These are phyloP conservation scores for Isabelozyma pseudorhagii DNA, from an alignment of 805 yeast species.

Conservation along the genomic window DNA sequence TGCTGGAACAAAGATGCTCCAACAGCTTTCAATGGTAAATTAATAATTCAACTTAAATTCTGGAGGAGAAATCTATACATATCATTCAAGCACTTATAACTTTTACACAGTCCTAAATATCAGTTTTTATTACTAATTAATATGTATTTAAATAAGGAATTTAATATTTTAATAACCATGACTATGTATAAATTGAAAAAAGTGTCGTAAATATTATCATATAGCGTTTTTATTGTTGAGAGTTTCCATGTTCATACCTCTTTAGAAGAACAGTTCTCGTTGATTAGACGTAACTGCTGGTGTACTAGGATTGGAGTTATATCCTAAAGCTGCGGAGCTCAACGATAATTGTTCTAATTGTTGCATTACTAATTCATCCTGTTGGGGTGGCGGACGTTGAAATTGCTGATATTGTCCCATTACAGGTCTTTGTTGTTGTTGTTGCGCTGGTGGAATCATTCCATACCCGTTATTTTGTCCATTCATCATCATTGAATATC, in stretches of 20 bases:
- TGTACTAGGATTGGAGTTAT: constrained; percentile 42
- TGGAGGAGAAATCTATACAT: too few species aligned
- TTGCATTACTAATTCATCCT: constrained; percentile 37
- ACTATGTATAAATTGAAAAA: not conserved
- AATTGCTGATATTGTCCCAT: constrained; percentile 3
- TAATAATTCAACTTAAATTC: too few species aligned
- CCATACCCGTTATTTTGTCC: not conserved
- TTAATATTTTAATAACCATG: not conserved
- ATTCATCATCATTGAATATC: constrained; percentile 1
- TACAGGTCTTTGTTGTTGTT: constrained; percentile 7
- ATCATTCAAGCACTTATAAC: too few species aligned
- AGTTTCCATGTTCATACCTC: not conserved
- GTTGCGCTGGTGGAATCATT: not conserved
- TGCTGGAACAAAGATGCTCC: too few species aligned
- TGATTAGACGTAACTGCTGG: constrained; percentile 23
- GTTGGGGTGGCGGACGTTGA: constrained; percentile 11
- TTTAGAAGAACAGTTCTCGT: constrained; percentile 21
- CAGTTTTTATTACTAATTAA: not conserved
- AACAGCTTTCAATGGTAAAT: too few species aligned
- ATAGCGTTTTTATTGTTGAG: not conserved
- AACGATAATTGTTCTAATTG: constrained; percentile 46
- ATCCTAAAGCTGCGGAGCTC: constrained; percentile 46
- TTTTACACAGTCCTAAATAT: not conserved
- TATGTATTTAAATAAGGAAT: not conserved
- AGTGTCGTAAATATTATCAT: not conserved